Evolutionary conservation across 805 yeast genomes (phyloP).

Genomic region (Wickerhamiella bombiphila): DNA sequence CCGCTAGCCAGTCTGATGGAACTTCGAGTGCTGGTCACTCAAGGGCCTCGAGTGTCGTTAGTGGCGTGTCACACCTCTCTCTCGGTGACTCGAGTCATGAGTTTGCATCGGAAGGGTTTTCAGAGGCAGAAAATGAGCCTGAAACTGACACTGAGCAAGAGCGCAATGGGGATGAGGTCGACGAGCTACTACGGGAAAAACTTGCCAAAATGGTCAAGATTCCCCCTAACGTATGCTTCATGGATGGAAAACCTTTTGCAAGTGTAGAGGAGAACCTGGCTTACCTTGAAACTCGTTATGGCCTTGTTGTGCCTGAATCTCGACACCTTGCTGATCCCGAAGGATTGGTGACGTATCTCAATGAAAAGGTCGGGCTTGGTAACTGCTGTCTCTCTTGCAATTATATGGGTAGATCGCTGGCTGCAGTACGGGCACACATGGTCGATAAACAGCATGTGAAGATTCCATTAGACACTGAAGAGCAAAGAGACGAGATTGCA

Average conservation of each 20-base stretch:
- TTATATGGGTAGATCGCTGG: conserved; percentile 71
- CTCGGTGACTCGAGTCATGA: conserved; percentile 9
- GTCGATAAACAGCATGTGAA: conserved; percentile 70
- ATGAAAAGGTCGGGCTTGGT: conserved; percentile 70
- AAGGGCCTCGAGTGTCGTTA: conserved; percentile 1
- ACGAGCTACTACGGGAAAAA: conserved; percentile 18
- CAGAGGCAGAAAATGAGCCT: conserved; percentile 11
- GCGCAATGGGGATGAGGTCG: conserved; percentile 13
- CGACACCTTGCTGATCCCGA: conserved; percentile 48
- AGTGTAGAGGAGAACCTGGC: conserved; percentile 45
- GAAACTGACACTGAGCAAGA: background rate
- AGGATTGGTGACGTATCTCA: conserved; percentile 63
- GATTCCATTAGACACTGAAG: conserved; percentile 73
- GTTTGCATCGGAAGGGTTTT: conserved; percentile 2
- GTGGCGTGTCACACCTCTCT: conserved; percentile 5
- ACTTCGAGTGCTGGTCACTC: background rate
- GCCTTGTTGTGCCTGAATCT: conserved; percentile 76
- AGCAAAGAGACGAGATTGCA: conserved; percentile 60
- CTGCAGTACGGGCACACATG: conserved; percentile 85
- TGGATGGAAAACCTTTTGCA: conserved; percentile 34
- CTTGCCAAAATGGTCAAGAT: conserved; percentile 18
- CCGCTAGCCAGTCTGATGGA: conserved; percentile 2
- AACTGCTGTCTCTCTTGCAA: conserved; percentile 70
- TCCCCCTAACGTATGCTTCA: conserved; percentile 26
- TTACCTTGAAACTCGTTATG: conserved; percentile 72